A percentile compares a stretch with the other conserved stretches of the same genome.
phyloP scores from a whole-genome alignment of 2,329 filamentous ascomycete species.

The Exophiala bonariae region DNA sequence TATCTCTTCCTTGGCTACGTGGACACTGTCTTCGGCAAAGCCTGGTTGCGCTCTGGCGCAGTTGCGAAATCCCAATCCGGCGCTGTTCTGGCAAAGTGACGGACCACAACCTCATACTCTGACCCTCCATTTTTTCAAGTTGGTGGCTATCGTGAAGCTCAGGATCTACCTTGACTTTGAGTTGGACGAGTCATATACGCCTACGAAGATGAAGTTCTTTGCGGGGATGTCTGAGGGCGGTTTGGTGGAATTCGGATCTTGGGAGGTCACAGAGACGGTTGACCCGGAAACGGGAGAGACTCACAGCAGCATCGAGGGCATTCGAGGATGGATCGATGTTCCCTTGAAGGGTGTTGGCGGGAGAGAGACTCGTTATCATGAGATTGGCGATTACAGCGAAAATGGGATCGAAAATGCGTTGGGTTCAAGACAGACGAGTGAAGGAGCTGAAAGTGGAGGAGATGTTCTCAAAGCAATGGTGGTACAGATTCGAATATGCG shows the following conservation, averaged over 20 bases:
- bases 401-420: constrained; percentile 17
- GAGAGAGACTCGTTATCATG: constrained; percentile 31
- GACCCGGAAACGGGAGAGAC: constrained; percentile 28
- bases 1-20: constrained; percentile 65
- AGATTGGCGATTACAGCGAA: constrained; percentile 17
- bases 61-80: constrained; percentile 57
- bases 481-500: constrained; percentile 83
- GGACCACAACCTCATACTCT: constrained; percentile 65
- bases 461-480: constrained; percentile 84
- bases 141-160: constrained; percentile 52
- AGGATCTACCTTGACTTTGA: constrained; percentile 75
- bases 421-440: constrained; percentile 30
- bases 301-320: constrained; percentile 26
- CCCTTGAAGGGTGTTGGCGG: constrained; percentile 65
- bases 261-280: constrained; percentile 71
- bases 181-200: constrained; percentile 93
- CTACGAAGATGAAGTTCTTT: constrained; percentile 84
- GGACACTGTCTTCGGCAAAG: constrained; percentile 64
- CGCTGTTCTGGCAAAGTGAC: constrained; percentile 66
- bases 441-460: constrained; percentile 47
- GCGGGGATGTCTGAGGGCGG: constrained; percentile 91
- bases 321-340: constrained; percentile 85
- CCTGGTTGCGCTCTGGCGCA: constrained; percentile 62
- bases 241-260: constrained; percentile 80
- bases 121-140: constrained; percentile 63